A percentile compares a stretch with the other conserved stretches of the same genome.
Evolutionary conservation across 1,284 basidiomycete species (phyloP).

Genomic region (Phellinidium pouzarii): DNA sequence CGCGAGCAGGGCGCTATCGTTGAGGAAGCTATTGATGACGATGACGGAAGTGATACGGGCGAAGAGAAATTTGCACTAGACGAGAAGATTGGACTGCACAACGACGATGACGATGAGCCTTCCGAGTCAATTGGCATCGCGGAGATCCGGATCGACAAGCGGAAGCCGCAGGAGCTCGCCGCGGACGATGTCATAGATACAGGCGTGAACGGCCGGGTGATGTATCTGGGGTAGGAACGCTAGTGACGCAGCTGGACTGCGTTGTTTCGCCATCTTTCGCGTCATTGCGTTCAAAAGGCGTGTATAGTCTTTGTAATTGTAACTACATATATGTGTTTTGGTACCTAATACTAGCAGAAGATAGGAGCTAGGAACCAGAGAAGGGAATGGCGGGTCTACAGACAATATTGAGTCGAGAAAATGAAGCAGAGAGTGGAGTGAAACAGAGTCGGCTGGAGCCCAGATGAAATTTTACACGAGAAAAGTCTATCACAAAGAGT

Average conservation of each 20-base stretch:
- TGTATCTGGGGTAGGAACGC: not conserved
- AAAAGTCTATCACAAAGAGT: not conserved
- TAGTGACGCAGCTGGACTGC: not conserved
- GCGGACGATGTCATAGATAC: not conserved
- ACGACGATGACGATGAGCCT: conserved; percentile 12
- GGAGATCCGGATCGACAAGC: conserved; percentile 9
- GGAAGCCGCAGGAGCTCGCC: not conserved
- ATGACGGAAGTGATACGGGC: conserved; percentile 26
- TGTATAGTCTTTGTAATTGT: not conserved
- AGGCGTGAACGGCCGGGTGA: not conserved
- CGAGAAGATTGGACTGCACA: conserved; percentile 12
- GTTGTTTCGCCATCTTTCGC: not conserved
- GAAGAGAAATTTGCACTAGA: conserved; percentile 27
- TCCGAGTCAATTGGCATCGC: not conserved
- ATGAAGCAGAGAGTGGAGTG: not conserved
- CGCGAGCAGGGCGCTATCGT: conserved; percentile 60
- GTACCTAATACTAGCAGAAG: not conserved
- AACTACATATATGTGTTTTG: not conserved
- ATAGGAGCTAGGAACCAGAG: not conserved
- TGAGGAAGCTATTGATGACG: conserved; percentile 51
- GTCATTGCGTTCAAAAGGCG: not conserved
- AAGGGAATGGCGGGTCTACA: not conserved
- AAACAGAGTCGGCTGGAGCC: not conserved
- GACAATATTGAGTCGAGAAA: not conserved
- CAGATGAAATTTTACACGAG: too few relatives aligned